These are phyloP conservation scores for Cytospora paraplurivora DNA, from an alignment of 2,329 filamentous ascomycete species.

Conservation along the genomic window DNA sequence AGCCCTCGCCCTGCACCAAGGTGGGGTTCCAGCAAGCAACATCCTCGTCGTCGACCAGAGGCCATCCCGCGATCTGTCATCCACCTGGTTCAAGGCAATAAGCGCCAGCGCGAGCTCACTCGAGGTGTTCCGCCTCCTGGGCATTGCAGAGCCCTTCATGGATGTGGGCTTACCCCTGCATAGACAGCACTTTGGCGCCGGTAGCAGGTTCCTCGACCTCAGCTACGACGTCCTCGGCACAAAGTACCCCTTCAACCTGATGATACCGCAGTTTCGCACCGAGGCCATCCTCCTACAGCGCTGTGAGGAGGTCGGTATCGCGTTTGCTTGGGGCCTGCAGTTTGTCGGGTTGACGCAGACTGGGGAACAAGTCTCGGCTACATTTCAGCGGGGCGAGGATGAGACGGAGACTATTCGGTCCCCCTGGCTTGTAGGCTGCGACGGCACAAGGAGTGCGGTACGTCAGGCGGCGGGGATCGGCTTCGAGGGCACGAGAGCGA, in stretches of 20 bases:
- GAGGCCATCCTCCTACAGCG: slow-evolving; percentile 15
- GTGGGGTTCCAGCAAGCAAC: slow-evolving; percentile 5
- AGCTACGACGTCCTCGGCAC: slow-evolving; percentile 26
- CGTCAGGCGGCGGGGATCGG: slow-evolving; percentile 42
- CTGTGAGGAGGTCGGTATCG: slow-evolving; percentile 21
- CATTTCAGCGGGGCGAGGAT: background rate
- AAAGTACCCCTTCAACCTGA: slow-evolving; percentile 21
- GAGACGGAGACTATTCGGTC: slow-evolving; percentile 30
- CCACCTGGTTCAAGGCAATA: slow-evolving; percentile 11
- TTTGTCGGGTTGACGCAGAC: slow-evolving; percentile 1
- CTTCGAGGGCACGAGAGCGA: slow-evolving; percentile 41
- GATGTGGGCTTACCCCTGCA: slow-evolving; percentile 2
- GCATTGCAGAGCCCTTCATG: slow-evolving; percentile 18
- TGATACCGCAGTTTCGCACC: slow-evolving; percentile 10
- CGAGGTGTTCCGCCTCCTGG: slow-evolving; percentile 24
- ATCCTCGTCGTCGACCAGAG: slow-evolving; percentile 23
- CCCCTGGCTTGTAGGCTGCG: slow-evolving; percentile 46
- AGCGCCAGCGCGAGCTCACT: slow-evolving; percentile 23
- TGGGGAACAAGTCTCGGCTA: slow-evolving; percentile 6
- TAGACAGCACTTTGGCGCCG: slow-evolving; percentile 15
- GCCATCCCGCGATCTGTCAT: background rate
- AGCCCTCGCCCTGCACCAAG: slow-evolving; percentile 21
- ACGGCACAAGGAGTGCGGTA: slow-evolving; percentile 45
- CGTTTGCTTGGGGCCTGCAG: slow-evolving; percentile 15
- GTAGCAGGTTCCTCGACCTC: slow-evolving; percentile 6